phyloP scores from a whole-genome alignment of 352 stramenopile species.

The Thalassiosira mediterranea region DNA sequence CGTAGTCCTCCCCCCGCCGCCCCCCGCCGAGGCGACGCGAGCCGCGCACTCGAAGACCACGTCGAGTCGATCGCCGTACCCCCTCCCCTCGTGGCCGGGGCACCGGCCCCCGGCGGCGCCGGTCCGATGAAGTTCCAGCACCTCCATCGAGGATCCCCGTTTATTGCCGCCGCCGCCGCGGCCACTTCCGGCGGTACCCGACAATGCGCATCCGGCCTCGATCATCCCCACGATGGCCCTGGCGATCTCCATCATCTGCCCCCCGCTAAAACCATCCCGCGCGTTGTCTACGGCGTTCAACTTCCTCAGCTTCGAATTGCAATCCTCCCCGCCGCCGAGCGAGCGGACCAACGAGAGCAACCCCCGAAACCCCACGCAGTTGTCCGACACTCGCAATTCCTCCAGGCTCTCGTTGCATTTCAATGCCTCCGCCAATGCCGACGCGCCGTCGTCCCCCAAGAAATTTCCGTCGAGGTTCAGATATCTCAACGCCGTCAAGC shows the following conservation, averaged over 20 bases:
- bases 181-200: no score
- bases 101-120: neutral
- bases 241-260: no score
- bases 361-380: constrained; percentile 15
- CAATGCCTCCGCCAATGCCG: constrained; percentile 16
- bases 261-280: neutral
- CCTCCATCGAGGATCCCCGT: constrained; percentile 21
- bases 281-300: constrained; percentile 6
- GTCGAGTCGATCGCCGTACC: no score
- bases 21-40: neutral
- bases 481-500: constrained; percentile 16
- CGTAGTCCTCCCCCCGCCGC: neutral
- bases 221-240: neutral
- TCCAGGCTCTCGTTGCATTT: constrained; percentile 20
- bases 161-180: no score
- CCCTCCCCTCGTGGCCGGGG: constrained; percentile 3
- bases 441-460: constrained; percentile 22
- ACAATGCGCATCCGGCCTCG: no score
- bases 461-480: constrained; percentile 38
- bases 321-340: no score
- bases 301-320: no score
- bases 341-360: constrained; percentile 6
- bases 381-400: constrained; percentile 22
- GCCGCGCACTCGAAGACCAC: neutral
- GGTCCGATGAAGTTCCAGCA: constrained; percentile 31